Conservation (phyloP, 352 stramenopile species). For the Discostella stelligera region DNA sequence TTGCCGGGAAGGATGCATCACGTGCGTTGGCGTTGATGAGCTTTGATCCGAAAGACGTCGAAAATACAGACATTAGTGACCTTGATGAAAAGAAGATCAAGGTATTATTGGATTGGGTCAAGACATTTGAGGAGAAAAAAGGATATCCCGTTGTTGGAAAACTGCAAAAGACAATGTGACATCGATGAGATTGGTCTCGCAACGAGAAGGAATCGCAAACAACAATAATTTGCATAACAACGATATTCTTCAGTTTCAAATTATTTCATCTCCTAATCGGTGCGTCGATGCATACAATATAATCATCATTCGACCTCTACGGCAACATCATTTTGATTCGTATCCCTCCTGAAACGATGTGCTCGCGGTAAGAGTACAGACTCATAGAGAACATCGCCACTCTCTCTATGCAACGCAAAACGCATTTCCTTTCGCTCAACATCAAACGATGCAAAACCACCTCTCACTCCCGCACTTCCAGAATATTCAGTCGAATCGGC, state of each 20-base stretch:
- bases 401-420: constrained; percentile 39
- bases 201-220: background rate
- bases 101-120: constrained; percentile 94
- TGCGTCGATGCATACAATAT: no score
- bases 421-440: constrained; percentile 31
- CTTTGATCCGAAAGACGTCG: constrained; percentile 90
- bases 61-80: constrained; percentile 88
- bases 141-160: constrained; percentile 92
- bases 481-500: constrained; percentile 30
- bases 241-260: background rate
- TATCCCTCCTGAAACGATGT: constrained; percentile 3
- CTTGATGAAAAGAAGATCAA: constrained; percentile 87
- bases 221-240: background rate
- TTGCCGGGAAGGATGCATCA: constrained; percentile 93
- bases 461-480: constrained; percentile 22
- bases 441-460: constrained; percentile 51
- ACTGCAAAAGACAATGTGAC: constrained; percentile 58
- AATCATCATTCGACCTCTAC: constrained; percentile 15
- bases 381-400: constrained; percentile 37
- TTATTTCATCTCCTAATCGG: no score
- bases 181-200: background rate
- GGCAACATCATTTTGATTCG: constrained; percentile 5
- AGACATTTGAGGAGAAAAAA: constrained; percentile 90
- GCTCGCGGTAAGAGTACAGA: constrained; percentile 22
- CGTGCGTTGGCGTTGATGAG: constrained; percentile 94